Evolutionary conservation across 208 protist genomes (phyloP).

Genomic region (Blechomonas ayalai): DNA sequence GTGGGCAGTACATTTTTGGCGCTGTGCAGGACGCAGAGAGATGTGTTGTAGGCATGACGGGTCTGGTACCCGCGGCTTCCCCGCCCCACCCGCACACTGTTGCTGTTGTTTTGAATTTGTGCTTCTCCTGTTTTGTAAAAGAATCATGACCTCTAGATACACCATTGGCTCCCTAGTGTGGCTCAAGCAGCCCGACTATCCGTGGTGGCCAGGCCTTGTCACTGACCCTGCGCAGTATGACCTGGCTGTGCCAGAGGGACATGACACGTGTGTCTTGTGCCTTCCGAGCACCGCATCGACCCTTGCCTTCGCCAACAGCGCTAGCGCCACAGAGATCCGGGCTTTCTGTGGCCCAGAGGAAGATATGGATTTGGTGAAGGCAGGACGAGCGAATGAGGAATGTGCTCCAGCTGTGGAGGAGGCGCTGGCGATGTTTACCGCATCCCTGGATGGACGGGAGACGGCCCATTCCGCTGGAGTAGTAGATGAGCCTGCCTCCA

Average conservation of each 20-base stretch:
- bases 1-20: no score
- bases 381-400: constrained; percentile 17
- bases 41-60: background rate
- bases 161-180: constrained; percentile 55
- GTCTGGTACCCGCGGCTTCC: background rate
- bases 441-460: background rate
- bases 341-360: constrained; percentile 13
- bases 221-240: constrained; percentile 27
- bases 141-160: constrained; percentile 12
- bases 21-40: no score
- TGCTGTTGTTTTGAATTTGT: background rate
- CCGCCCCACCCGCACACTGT: background rate
- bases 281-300: constrained; percentile 37
- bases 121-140: background rate
- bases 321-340: constrained; percentile 18
- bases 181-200: constrained; percentile 66
- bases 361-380: constrained; percentile 33
- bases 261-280: constrained; percentile 54
- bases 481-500: no score
- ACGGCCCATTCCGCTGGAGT: no score
- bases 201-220: constrained; percentile 80
- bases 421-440: constrained; percentile 12
- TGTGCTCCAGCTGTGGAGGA: constrained; percentile 59
- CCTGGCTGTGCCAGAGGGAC: constrained; percentile 22
- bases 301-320: constrained; percentile 40